Percentiles rank a stretch among this genome's conserved stretches.
These are phyloP conservation scores for Hyphodiscus hymeniophilus DNA, from an alignment of 495 filamentous ascomycete species.

Conservation along the genomic window DNA sequence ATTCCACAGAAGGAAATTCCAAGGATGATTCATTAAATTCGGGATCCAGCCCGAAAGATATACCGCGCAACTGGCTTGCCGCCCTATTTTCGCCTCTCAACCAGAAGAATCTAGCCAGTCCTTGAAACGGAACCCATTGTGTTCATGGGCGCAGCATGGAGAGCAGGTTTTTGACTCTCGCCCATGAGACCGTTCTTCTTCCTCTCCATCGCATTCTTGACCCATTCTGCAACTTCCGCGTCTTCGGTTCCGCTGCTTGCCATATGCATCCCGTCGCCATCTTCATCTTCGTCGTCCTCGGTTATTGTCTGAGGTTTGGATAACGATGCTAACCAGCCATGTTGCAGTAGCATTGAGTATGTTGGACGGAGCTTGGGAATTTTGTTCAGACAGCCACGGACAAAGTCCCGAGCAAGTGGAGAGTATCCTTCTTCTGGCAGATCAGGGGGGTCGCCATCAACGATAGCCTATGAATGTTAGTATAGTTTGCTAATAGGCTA, in stretches of 20 bases:
- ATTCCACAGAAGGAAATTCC: too few species aligned
- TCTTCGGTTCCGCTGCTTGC: slow-evolving; percentile 36
- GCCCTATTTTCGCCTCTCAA: too few species aligned
- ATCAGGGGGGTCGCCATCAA: slow-evolving; percentile 87
- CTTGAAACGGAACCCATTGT: slow-evolving; percentile 32
- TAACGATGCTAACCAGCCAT: slow-evolving; percentile 77
- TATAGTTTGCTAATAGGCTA: neutral
- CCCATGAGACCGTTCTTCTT: slow-evolving; percentile 44
- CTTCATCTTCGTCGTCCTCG: slow-evolving; percentile 57
- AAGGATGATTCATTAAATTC: too few species aligned
- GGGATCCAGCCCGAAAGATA: too few species aligned
- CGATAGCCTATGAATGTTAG: slow-evolving; percentile 67
- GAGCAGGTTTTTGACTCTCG: slow-evolving; percentile 52
- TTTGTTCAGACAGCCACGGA: slow-evolving; percentile 85
- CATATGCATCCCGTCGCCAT: slow-evolving; percentile 39
- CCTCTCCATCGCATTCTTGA: slow-evolving; percentile 57
- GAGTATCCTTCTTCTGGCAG: slow-evolving; percentile 73
- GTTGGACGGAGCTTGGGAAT: slow-evolving; percentile 82
- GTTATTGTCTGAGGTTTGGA: slow-evolving; percentile 76
- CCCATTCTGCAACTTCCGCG: slow-evolving; percentile 78
- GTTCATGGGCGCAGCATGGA: slow-evolving; percentile 72
- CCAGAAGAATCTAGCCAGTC: slow-evolving; percentile 11
- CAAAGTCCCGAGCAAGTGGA: slow-evolving; percentile 75
- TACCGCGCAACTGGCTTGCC: too few species aligned
- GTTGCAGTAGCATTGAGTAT: slow-evolving; percentile 80